These are phyloP conservation scores for Pichia norvegensis DNA, from an alignment of 1,139 yeast species.

Conservation along the genomic window DNA sequence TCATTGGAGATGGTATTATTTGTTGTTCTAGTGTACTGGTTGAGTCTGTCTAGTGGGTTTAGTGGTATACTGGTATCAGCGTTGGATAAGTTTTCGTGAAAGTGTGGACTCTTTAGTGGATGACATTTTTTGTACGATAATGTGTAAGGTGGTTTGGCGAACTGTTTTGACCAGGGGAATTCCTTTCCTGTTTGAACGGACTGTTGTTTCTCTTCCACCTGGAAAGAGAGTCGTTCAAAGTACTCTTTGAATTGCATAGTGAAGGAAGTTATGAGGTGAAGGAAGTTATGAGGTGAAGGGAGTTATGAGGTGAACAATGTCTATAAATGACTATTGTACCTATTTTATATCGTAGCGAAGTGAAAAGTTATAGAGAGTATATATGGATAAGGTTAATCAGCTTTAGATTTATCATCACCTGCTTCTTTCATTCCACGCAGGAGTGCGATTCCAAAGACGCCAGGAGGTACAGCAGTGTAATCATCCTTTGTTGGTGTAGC, in stretches of 20 bases:
- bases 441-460: not conserved
- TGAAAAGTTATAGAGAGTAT: too few relatives aligned
- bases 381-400: too few relatives aligned
- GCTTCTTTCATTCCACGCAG: not conserved
- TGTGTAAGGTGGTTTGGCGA: not conserved
- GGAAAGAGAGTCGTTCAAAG: not conserved
- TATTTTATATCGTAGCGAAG: too few relatives aligned
- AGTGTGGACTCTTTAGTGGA: not conserved
- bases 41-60: constrained; percentile 27
- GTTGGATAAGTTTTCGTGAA: not conserved
- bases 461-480: not conserved
- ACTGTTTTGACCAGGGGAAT: not conserved
- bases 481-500: not conserved
- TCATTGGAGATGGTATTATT: not conserved
- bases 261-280: too few relatives aligned
- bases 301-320: too few relatives aligned
- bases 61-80: constrained; percentile 18
- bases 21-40: constrained; percentile 9
- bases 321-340: too few relatives aligned
- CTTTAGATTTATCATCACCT: too few relatives aligned
- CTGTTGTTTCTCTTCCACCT: not conserved
- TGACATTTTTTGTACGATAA: not conserved
- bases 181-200: not conserved
- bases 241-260: not conserved
- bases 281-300: too few relatives aligned